These are phyloP conservation scores for Calonectria crousiana DNA, from an alignment of 2,329 filamentous ascomycete genomes.

Conservation along the genomic window DNA sequence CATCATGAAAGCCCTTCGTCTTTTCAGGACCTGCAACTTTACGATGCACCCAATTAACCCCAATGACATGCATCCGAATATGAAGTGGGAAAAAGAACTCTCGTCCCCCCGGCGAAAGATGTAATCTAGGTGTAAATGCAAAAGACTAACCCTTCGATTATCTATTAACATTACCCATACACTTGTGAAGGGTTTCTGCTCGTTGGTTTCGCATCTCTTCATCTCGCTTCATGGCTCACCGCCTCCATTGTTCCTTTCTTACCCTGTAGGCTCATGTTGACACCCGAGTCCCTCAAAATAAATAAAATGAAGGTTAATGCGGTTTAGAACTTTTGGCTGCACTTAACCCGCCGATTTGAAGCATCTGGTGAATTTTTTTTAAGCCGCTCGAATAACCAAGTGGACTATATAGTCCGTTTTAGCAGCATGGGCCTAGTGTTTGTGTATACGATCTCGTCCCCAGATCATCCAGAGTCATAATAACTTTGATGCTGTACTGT, in stretches of 20 bases:
- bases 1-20: too few relatives aligned
- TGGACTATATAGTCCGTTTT: not conserved
- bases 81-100: too few relatives aligned
- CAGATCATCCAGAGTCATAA: not conserved
- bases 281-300: too few relatives aligned
- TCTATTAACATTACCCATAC: not conserved
- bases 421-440: too few relatives aligned
- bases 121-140: too few relatives aligned
- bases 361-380: not conserved
- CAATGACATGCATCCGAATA: too few relatives aligned
- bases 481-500: not conserved
- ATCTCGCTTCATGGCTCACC: not conserved
- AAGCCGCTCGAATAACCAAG: not conserved
- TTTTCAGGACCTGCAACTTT: too few relatives aligned
- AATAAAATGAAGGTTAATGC: not conserved
- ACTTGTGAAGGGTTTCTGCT: not conserved
- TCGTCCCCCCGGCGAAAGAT: not conserved
- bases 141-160: not conserved
- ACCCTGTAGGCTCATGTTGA: too few relatives aligned
- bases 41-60: too few relatives aligned
- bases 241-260: not conserved
- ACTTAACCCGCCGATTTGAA: rapidly evolving
- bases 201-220: not conserved
- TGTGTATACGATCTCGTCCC: not conserved
- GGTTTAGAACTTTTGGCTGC: not conserved